Evolutionary conservation across 2,329 filamentous ascomycete species (phyloP), one percentile per base, ranked within the genome.

Genomic region (Nakataea oryzae): DNA sequence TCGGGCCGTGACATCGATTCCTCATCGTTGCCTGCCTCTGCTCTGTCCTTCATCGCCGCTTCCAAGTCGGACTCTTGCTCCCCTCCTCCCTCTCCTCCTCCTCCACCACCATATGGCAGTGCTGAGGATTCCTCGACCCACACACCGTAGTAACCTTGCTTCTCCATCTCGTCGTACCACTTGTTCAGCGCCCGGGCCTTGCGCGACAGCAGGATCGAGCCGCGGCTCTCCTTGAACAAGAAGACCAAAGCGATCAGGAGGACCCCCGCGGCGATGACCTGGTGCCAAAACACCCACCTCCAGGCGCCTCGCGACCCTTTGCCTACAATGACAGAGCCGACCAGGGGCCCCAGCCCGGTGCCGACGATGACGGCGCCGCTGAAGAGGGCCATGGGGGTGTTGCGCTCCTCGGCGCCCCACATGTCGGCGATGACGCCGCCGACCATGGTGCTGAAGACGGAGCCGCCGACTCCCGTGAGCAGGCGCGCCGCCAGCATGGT

Each of bases 361-460:
- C 91, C 93, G 12, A 88, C 80, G 0, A 97, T 76, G 0, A 91
- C 92, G 3, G 81, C 79, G 0, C 88, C 90, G n/a, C 88, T 89
- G 72, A 96, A 97, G 0, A 96, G 71, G 0, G 91, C 88, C 93
- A 97, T 96, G 0, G 93, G 90, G 0, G 88, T 91, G 68, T 97
- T 96, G 41, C 93, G 81, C 57, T 90, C 86, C 63, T 89, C 77
- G 12, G 90, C 85, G 58, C 87, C 84, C 76, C 92, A 96, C 63
- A 96, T 83, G 70, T 97, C 93, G 60, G 89, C 88, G 54, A 97
- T 88, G 4, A 97, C 89, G 3, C 93, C 93, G n/a, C 93, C 93
- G 0, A 96, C 88, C 81, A 96, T 93, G 27, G 91, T 95, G 57
- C 88, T 91, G 70, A 96, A 96, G 0, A 81, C 86, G 59, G 87